These are phyloP conservation scores for Erigeron canadensis DNA, from an alignment of 129 eudicot genomes.

Conservation along the genomic window DNA sequence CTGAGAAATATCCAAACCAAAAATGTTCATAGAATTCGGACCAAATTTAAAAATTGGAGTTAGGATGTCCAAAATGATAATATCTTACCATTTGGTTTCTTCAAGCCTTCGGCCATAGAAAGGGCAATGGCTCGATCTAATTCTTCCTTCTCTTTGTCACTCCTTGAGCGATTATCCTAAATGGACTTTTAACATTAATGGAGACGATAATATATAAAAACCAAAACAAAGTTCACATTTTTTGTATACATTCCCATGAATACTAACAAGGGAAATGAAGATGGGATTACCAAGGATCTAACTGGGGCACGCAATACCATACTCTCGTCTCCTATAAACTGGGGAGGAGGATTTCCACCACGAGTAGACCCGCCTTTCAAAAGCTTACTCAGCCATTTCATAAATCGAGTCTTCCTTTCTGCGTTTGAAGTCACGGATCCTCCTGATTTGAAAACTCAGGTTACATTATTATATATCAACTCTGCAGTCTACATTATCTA, in stretches of 20 bases:
- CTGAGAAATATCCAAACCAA: conserved; percentile 34
- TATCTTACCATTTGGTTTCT: conserved; percentile 64
- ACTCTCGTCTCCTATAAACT: conserved; percentile 79
- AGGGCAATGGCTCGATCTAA: conserved; percentile 85
- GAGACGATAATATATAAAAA: not conserved
- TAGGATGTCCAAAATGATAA: not conserved
- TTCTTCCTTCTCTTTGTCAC: conserved; percentile 79
- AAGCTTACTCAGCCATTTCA: conserved; percentile 88
- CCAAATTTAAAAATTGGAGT: not conserved
- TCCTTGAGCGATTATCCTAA: conserved; percentile 71
- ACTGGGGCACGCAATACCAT: conserved; percentile 74
- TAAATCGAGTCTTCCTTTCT: conserved; percentile 81
- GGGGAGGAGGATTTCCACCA: conserved; percentile 60
- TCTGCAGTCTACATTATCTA: not conserved
- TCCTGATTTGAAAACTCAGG: conserved; percentile 50
- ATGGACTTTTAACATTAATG: conserved; percentile 18
- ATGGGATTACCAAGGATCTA: conserved; percentile 58
- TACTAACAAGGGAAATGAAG: conserved; percentile 4
- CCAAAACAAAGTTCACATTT: conserved; percentile 18
- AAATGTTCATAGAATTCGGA: not conserved
- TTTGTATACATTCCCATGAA: conserved; percentile 7
- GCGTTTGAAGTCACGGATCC: conserved; percentile 55
- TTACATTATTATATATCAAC: conserved; percentile 8
- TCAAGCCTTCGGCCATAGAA: conserved; percentile 75
- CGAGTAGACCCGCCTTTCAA: conserved; percentile 56